A percentile compares a stretch with the other conserved stretches of the same genome.
Conservation (phyloP, 768 basidiomycete species). For the Bullera alba region DNA sequence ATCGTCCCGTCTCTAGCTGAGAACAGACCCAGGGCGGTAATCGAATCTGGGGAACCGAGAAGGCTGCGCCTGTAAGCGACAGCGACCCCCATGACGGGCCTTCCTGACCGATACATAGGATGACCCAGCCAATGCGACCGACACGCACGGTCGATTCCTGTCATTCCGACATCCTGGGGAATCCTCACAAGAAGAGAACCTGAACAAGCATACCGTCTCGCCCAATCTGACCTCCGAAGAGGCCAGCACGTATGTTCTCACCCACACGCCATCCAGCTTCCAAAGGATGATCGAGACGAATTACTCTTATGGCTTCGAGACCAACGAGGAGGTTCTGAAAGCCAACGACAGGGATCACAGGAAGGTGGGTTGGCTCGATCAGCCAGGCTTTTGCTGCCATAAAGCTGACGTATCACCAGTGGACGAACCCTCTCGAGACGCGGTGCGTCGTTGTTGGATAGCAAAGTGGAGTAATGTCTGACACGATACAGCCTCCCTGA, state of each 20-base stretch:
- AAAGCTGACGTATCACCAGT: constrained; percentile 46
- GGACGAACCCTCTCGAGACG: constrained; percentile 69
- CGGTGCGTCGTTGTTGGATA: constrained; percentile 22
- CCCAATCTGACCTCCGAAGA: constrained; percentile 51
- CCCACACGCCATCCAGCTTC: constrained; percentile 53
- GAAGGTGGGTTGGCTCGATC: constrained; percentile 14
- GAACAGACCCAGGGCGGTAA: constrained; percentile 58
- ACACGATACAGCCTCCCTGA: constrained; percentile 63
- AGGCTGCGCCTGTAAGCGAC: constrained; percentile 21
- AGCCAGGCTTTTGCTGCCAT: not conserved
- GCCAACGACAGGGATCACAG: constrained; percentile 34
- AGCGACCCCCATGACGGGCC: not conserved
- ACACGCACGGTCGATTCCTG: constrained; percentile 72
- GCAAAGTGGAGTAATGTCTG: not conserved
- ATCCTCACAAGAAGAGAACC: constrained; percentile 15
- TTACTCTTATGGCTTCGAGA: constrained; percentile 83
- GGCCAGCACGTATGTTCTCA: constrained; percentile 58
- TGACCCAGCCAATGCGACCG: constrained; percentile 52
- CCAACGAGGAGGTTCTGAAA: constrained; percentile 54
- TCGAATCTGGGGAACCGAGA: constrained; percentile 32
- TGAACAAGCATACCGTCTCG: constrained; percentile 32
- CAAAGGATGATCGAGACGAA: constrained; percentile 58
- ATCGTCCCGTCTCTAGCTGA: not conserved
- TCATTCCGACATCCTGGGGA: constrained; percentile 57
- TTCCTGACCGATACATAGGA: constrained; percentile 59